Conservation (phyloP, 225 moss, liverwort and hornwort species). For the Polytrichum formosum region DNA sequence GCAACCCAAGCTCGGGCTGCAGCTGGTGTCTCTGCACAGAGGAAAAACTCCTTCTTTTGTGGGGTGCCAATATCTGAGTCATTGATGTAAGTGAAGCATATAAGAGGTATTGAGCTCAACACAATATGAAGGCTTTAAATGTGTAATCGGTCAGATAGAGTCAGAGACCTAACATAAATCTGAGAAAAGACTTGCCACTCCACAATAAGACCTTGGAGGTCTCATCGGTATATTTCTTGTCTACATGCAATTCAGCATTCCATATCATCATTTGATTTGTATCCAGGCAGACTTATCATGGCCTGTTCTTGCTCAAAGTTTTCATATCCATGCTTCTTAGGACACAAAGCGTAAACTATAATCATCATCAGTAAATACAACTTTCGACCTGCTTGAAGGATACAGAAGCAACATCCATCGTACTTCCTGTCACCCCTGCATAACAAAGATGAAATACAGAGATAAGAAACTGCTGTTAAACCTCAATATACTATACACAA, state of each 20-base stretch:
- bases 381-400: constrained; percentile 31
- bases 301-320: too few species aligned
- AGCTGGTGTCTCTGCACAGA: constrained; percentile 91
- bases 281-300: too few species aligned
- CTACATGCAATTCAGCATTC: too few species aligned
- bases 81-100: constrained; percentile 25
- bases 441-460: constrained; percentile 17
- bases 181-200: too few species aligned
- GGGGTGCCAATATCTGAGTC: constrained; percentile 81
- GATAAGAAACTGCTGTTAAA: constrained; percentile 2
- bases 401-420: constrained; percentile 99
- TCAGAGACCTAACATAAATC: not conserved
- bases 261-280: too few species aligned
- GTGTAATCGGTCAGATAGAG: not conserved
- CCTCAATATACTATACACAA: constrained; percentile 10
- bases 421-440: constrained; percentile 94
- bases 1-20: constrained; percentile 96
- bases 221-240: too few species aligned
- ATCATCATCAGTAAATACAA: not conserved
- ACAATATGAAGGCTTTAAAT: too few species aligned
- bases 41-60: constrained; percentile 89
- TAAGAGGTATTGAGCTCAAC: not conserved
- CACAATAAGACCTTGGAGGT: too few species aligned
- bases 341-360: not conserved
- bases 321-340: too few species aligned